phyloP scores from a whole-genome alignment of 345 rosid species.

The Gossypium sturtianum region DNA sequence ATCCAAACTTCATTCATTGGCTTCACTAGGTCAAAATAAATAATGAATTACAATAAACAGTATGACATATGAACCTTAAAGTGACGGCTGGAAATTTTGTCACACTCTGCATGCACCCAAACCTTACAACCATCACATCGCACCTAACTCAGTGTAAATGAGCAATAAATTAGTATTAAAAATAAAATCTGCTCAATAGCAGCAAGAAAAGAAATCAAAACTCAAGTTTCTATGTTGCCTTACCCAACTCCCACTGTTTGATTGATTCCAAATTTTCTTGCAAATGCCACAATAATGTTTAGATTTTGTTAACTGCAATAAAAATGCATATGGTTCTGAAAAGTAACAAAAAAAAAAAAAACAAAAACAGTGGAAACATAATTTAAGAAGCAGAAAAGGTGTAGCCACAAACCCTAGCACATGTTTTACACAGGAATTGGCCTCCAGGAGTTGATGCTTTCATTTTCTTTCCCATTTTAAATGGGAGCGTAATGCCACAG shows the following conservation, averaged over 20 bases:
- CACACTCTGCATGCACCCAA: conserved; percentile 94
- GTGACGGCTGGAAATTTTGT: conserved; percentile 60
- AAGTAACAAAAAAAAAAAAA: background rate
- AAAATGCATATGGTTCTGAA: conserved; percentile 1
- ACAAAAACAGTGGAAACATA: background rate
- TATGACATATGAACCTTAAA: conserved; percentile 57
- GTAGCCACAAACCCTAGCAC: conserved; percentile 56
- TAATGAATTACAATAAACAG: conserved; percentile 4
- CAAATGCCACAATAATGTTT: conserved; percentile 86
- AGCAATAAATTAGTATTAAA: conserved; percentile 2
- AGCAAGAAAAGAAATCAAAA: conserved; percentile 9
- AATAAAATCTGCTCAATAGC: background rate
- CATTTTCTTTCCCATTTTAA: conserved; percentile 43
- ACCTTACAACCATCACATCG: conserved; percentile 93
- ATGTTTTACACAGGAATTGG: conserved; percentile 62
- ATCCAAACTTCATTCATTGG: conserved; percentile 11
- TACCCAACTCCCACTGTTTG: conserved; percentile 85
- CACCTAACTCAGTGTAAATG: conserved; percentile 41
- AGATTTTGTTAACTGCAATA: conserved; percentile 63
- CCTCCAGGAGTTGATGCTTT: conserved; percentile 45
- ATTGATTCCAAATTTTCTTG: conserved; percentile 68
- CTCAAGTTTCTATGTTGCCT: conserved; percentile 17
- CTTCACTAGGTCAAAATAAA: conserved; percentile 10
- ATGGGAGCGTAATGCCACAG: conserved; percentile 55
- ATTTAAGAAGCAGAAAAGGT: conserved; percentile 7